Base-by-base conservation (phyloP, 495 filamentous ascomycete genomes). In the Parathielavia appendiculata region DNA sequence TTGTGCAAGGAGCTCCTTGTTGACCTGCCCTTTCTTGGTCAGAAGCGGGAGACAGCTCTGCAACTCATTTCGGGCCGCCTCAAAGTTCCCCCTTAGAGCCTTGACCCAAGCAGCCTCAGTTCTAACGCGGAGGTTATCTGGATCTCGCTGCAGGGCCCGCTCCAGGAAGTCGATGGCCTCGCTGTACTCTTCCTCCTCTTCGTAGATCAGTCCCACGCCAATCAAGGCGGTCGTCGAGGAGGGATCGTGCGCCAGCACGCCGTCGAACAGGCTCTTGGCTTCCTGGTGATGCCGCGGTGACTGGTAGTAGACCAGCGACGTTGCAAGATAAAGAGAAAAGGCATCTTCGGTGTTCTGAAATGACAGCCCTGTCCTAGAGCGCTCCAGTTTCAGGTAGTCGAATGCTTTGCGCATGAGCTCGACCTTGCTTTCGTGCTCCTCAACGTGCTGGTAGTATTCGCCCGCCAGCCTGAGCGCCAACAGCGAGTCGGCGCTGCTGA, bases 21-120 rank as follows among this genome's bases (percentile, higher is more conserved):
- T 82, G n/a, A 49, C 34, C 39, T 63, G 62, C 0, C 64, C 63
- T 57, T 77, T 70, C 9, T 75, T 70, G 51, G 79, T 73, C 22
- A 91, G 69, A 9, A 79, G 69, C 5, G 79, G 72, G 5, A 97
- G 79, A 54, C 88, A 89, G 7, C 70, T 73, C 58, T 92, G 82
- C 2, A 98, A 79, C 50, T 88, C 86, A 9, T 76, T 65, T 32
- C 84, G 75, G 34, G 87, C 88, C 44, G 70, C 74, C 35, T 71
- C 68, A 58, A 88, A 83, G 59, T 93, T 83, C 7, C 91, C 90
- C 60, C 80, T 86, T n/a, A 96, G 76, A 6, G 91, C 89, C 66
- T 86, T 86, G 63, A 91, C 88, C 93, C 93, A 98, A 1, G 89
- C 90, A 13, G 86, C 82, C 69, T 98, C 93, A 4, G 87, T 84